Base-by-base conservation (phyloP, 2,329 filamentous ascomycete genomes). In the Cordyceps cateniannulata region DNA sequence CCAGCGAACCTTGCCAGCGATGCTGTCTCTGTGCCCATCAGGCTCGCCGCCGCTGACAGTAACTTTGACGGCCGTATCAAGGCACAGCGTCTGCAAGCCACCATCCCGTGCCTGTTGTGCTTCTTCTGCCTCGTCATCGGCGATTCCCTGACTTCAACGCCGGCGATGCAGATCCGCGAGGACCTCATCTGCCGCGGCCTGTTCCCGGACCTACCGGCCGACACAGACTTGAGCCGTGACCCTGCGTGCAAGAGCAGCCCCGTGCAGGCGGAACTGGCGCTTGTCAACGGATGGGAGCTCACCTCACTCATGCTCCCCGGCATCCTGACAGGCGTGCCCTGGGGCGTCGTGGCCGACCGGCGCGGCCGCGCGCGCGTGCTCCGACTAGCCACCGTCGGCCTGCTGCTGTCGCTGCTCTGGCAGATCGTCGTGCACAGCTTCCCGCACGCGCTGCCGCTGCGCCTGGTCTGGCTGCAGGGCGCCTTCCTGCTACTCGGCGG, bases 181-280 rank as follows among this genome's bases (percentile, higher is more conserved):
- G 40, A 27, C 35, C 53, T 63, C 44, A 61, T 65, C 50, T 65
- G 63, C 57, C 62, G 52, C 14, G 38, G 45, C 38, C 14, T 48
- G 49, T 45, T 57, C 25, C 53, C 32, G 25, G 54, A 62, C 29
- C 48, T 22, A 18, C 27, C 44, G 9, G 10, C 45, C 16, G 24
- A 18, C 3, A 7, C n/a, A 6, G 40, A 61, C 24, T 25, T 40
- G 18, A 24, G 27, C 22, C 16, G 12, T 5, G 49, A 60, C n/a
- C 51, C 59, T 4, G 55, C 50, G 7, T 67, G 66, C 56, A 67
- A 67, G 59, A 62, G 62, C 32, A 58, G 51, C 27, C 58, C 48
- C 7, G 64, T 67, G 22, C 65, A 66, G 64, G 60, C 63, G 8
- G 66, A 67, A 60, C 63, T 67, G 27, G 64, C 65, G 5, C 18